These are phyloP conservation scores for Thalassiosira sp. DNA, from an alignment of 352 stramenopile species.

Conservation along the genomic window DNA sequence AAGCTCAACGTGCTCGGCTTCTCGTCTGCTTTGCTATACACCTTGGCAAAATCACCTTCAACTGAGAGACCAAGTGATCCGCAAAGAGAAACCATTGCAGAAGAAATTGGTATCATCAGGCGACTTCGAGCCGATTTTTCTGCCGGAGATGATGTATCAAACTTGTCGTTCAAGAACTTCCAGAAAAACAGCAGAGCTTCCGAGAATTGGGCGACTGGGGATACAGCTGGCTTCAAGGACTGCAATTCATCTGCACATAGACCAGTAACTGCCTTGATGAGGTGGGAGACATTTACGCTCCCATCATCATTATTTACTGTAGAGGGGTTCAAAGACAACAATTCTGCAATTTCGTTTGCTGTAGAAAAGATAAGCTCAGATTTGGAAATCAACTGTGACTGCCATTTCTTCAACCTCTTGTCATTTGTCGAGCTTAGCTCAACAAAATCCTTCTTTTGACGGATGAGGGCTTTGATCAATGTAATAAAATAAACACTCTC, in stretches of 20 bases:
- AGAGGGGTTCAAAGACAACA: conserved; percentile 66
- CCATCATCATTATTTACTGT: conserved; percentile 46
- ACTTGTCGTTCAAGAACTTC: conserved; percentile 47
- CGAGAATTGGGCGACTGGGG: conserved; percentile 41
- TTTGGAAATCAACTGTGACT: conserved; percentile 44
- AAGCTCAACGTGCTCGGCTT: conserved; percentile 34
- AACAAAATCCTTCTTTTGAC: conserved; percentile 41
- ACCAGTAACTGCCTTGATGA: conserved; percentile 37
- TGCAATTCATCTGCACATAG: conserved; percentile 3
- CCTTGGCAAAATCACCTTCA: conserved; percentile 15
- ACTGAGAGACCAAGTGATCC: conserved; percentile 52
- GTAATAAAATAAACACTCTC: conserved; percentile 47
- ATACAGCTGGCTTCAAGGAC: not conserved
- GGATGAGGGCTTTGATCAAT: conserved; percentile 49
- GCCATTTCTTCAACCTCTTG: conserved; percentile 54
- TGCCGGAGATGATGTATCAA: conserved; percentile 31
- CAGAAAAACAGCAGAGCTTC: conserved; percentile 70
- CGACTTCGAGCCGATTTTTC: conserved; percentile 42
- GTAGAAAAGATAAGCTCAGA: conserved; percentile 55
- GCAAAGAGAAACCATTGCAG: conserved; percentile 68
- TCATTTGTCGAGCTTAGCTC: conserved; percentile 34
- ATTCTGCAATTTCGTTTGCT: conserved; percentile 56
- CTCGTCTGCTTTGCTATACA: conserved; percentile 1
- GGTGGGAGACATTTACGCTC: conserved; percentile 33
- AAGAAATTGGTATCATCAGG: conserved; percentile 59